Percentiles rank a stretch among this genome's conserved stretches.
Conservation (phyloP, 1,284 basidiomycete species). For the Malassezia psittaci region DNA sequence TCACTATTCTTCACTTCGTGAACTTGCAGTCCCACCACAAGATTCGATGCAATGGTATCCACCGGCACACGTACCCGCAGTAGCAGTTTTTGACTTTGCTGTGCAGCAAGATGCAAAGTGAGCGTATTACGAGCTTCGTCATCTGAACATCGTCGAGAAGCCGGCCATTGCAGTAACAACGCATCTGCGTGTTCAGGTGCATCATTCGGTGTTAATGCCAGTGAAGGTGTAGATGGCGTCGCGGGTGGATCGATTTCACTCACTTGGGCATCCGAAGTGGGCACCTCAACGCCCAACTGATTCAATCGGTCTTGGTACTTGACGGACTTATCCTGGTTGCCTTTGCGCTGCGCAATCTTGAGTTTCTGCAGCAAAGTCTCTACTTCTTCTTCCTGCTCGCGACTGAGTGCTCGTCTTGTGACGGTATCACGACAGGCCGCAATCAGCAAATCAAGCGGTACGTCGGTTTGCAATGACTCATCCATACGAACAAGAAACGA, state of each 20-base stretch:
- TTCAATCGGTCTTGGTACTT: conserved; percentile 51
- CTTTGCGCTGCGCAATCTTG: conserved; percentile 52
- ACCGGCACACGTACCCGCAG: conserved; percentile 31
- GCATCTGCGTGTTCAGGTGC: not conserved
- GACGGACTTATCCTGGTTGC: conserved; percentile 51
- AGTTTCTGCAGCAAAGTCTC: conserved; percentile 53
- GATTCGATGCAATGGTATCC: conserved; percentile 24
- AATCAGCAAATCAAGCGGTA: conserved; percentile 21
- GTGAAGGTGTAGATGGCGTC: not conserved
- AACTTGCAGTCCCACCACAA: conserved; percentile 29
- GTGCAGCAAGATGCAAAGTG: conserved; percentile 31
- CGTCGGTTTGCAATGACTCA: conserved; percentile 8
- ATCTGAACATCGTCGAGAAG: conserved; percentile 24
- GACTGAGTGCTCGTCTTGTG: conserved; percentile 48
- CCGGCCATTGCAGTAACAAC: conserved; percentile 4
- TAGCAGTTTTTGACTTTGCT: conserved; percentile 34
- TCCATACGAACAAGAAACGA: conserved; percentile 50
- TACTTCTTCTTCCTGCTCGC: conserved; percentile 52
- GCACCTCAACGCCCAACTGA: conserved; percentile 49
- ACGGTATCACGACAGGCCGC: conserved; percentile 37
- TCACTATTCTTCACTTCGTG: conserved; percentile 47
- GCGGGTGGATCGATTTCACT: not conserved
- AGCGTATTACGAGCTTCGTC: conserved; percentile 18
- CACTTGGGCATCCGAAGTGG: conserved; percentile 2
- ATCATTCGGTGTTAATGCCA: not conserved